Evolutionary conservation across 257 asterid species (phyloP).

Genomic region (Solanum okadae): DNA sequence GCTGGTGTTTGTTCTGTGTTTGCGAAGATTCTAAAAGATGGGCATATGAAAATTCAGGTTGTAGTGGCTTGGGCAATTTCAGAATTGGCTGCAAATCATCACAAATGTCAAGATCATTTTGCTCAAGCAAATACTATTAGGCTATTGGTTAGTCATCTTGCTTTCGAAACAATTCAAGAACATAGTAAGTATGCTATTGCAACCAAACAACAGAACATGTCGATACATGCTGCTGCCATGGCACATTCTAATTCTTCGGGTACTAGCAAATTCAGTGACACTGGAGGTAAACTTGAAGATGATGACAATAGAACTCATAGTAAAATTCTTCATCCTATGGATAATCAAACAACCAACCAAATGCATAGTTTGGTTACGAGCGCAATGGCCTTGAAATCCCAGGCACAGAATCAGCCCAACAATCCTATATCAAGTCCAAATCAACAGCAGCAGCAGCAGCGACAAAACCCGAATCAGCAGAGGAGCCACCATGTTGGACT

Average conservation of each 20-base stretch:
- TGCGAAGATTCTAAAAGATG: constrained; percentile 10
- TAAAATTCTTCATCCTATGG: constrained; percentile 4
- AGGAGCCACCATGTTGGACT: constrained; percentile 5
- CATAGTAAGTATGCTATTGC: constrained; percentile 13
- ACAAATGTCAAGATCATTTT: constrained; percentile 12
- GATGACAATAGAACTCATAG: neutral
- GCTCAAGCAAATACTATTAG: constrained; percentile 5
- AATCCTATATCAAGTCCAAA: neutral
- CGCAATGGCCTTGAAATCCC: constrained; percentile 1
- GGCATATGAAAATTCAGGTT: constrained; percentile 11
- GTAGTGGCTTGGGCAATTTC: constrained; percentile 18
- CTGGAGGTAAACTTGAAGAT: neutral
- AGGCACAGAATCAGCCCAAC: neutral
- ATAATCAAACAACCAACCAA: neutral
- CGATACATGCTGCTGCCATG: neutral
- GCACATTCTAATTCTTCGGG: neutral
- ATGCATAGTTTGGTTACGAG: constrained; percentile 6
- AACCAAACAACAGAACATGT: neutral
- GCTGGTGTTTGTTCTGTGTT: constrained; percentile 15
- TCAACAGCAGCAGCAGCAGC: neutral
- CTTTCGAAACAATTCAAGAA: constrained; percentile 16
- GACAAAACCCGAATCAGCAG: neutral
- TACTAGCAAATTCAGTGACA: neutral
- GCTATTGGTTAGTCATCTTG: constrained; percentile 14
- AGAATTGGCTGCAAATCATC: constrained; percentile 6